Conservation (phyloP, 179 eudicot species). For the Silene noctiflora region DNA sequence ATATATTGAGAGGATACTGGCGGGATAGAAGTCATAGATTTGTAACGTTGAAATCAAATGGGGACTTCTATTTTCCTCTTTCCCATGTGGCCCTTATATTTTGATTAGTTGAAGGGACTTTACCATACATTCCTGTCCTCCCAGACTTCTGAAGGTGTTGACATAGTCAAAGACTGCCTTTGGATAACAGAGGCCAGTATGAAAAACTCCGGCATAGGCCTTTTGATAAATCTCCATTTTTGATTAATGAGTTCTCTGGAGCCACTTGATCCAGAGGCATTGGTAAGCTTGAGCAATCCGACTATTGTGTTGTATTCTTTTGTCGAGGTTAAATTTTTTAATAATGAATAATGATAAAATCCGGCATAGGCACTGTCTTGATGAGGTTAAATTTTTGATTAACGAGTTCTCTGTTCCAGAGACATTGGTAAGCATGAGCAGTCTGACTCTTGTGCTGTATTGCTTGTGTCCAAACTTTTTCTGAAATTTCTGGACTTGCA, state of each 20-base stretch:
- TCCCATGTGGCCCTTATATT: conserved; percentile 6
- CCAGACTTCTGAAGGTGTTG: conserved; percentile 2
- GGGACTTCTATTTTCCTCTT: neutral
- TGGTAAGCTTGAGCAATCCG: conserved; percentile 12
- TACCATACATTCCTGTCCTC: neutral
- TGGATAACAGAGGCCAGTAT: neutral
- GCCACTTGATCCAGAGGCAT: conserved; percentile 1
- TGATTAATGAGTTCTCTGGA: conserved; percentile 3
- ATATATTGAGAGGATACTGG: conserved; percentile 7
- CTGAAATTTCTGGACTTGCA: neutral
- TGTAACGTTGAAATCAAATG: neutral
- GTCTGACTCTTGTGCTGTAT: neutral
- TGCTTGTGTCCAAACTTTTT: neutral
- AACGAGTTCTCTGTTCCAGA: conserved; percentile 4
- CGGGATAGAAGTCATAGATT: conserved; percentile 7
- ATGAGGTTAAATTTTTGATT: neutral
- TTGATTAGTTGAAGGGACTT: neutral
- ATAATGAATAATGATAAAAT: neutral
- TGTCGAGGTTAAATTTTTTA: no score
- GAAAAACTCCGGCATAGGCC: conserved; percentile 7
- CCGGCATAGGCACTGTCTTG: conserved; percentile 12
- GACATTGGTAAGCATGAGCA: conserved; percentile 5
- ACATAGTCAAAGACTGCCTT: conserved; percentile 1
- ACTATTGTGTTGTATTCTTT: neutral
- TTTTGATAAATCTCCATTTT: conserved; percentile 6